These are phyloP conservation scores for Crithidia expoeki DNA, from an alignment of 208 protist species.

Conservation along the genomic window DNA sequence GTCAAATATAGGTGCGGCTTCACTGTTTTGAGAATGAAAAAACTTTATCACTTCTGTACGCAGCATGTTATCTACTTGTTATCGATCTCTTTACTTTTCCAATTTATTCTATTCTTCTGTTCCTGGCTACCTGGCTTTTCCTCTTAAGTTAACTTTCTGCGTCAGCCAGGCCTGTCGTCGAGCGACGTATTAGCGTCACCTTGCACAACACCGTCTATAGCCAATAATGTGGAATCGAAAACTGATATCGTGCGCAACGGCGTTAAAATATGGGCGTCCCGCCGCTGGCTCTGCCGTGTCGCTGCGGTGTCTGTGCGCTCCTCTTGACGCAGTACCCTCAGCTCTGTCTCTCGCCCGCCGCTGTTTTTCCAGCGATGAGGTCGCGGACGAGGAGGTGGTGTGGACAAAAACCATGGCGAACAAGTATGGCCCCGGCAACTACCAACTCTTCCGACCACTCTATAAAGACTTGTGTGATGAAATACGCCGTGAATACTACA, in stretches of 20 bases:
- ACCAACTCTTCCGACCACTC: slow-evolving; percentile 76
- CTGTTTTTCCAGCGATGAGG: slow-evolving; percentile 26
- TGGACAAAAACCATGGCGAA: slow-evolving; percentile 49
- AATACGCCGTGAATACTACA: slow-evolving; percentile 66
- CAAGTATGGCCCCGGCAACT: slow-evolving; percentile 73
- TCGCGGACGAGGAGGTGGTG: slow-evolving; percentile 30
- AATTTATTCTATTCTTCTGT: too few species aligned
- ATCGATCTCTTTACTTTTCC: too few species aligned
- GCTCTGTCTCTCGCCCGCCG: neutral
- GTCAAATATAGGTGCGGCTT: too few species aligned
- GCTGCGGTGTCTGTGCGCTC: neutral
- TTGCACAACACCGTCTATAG: neutral
- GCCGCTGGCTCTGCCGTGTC: too few species aligned
- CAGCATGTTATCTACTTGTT: too few species aligned
- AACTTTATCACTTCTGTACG: too few species aligned
- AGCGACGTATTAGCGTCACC: neutral
- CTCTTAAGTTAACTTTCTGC: too few species aligned
- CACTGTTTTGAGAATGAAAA: too few species aligned
- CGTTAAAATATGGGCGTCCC: neutral
- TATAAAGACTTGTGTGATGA: slow-evolving; percentile 88
- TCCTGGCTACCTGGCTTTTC: too few species aligned
- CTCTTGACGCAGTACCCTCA: neutral
- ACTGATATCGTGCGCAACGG: neutral
- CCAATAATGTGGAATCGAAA: neutral
- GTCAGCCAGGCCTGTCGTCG: too few species aligned